These are phyloP conservation scores for Penicillium silybi DNA, from an alignment of 495 filamentous ascomycete species.

Conservation along the genomic window DNA sequence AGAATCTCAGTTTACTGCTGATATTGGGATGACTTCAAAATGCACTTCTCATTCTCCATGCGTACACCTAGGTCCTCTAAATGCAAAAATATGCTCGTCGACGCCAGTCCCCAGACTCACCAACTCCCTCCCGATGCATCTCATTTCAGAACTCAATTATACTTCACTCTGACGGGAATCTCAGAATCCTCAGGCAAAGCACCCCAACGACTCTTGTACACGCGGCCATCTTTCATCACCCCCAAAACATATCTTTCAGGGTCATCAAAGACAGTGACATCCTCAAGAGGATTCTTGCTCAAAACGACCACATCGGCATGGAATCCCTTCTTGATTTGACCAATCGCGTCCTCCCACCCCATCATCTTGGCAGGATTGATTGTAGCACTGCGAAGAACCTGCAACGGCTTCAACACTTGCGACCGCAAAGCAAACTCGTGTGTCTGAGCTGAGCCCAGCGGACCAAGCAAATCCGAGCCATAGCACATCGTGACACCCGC, in stretches of 20 bases:
- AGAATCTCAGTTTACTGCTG: too few species aligned
- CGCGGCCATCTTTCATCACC: slow-evolving; percentile 48
- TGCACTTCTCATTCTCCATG: too few species aligned
- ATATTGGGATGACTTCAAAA: too few species aligned
- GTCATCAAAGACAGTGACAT: slow-evolving; percentile 46
- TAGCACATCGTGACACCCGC: slow-evolving; percentile 53
- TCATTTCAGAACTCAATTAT: slow-evolving; percentile 4
- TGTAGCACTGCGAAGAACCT: slow-evolving; percentile 50
- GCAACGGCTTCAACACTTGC: slow-evolving; percentile 35
- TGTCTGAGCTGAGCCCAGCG: slow-evolving; percentile 42
- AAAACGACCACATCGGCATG: slow-evolving; percentile 43
- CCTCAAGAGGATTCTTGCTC: slow-evolving; percentile 46
- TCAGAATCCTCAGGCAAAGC: slow-evolving; percentile 30
- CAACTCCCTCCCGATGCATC: not conserved
- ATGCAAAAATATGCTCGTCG: not conserved
- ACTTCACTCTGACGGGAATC: slow-evolving; percentile 23
- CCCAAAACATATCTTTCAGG: slow-evolving; percentile 42
- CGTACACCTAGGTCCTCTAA: too few species aligned
- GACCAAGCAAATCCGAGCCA: slow-evolving; percentile 52
- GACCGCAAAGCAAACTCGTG: slow-evolving; percentile 47
- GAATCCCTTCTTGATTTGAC: slow-evolving; percentile 40
- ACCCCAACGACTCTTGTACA: slow-evolving; percentile 42
- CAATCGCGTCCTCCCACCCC: slow-evolving; percentile 37
- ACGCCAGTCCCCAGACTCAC: not conserved
- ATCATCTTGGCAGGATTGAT: slow-evolving; percentile 47